These are phyloP conservation scores for Heliamphora pulchella DNA, from an alignment of 179 eudicot species.

Conservation along the genomic window DNA sequence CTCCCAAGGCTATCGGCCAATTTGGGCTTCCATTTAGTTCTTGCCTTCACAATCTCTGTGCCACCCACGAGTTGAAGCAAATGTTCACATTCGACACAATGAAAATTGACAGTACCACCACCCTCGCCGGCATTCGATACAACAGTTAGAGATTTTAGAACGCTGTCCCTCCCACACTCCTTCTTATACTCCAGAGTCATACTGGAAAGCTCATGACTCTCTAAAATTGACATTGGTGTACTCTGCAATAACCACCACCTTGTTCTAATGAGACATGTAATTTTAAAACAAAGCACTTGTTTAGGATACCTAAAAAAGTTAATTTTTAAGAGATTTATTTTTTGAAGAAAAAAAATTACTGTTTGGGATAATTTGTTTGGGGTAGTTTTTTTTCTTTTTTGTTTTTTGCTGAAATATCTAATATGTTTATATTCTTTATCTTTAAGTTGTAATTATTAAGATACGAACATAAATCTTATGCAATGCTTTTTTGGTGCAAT, in stretches of 20 bases:
- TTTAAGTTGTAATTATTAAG: too few relatives aligned
- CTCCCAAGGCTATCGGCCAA: conserved; percentile 34
- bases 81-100: conserved; percentile 78
- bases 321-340: too few relatives aligned
- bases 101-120: conserved; percentile 39
- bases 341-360: neutral
- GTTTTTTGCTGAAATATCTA: too few relatives aligned
- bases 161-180: conserved; percentile 20
- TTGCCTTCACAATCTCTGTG: conserved; percentile 66
- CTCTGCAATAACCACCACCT: conserved; percentile 42
- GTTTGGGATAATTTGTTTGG: too few relatives aligned
- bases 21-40: conserved; percentile 92
- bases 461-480: too few relatives aligned
- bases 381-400: too few relatives aligned
- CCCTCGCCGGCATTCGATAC: conserved; percentile 30
- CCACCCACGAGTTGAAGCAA: conserved; percentile 74
- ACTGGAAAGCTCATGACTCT: conserved; percentile 17
- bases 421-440: too few relatives aligned
- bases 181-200: conserved; percentile 23
- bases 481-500: too few relatives aligned
- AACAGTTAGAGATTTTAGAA: conserved; percentile 30
- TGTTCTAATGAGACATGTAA: neutral
- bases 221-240: conserved; percentile 50
- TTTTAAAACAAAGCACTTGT: neutral
- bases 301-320: neutral